Percentiles rank a stretch among this genome's conserved stretches.
phyloP scores from a whole-genome alignment of 208 protist genomes.

The Polymyxa betae region DNA sequence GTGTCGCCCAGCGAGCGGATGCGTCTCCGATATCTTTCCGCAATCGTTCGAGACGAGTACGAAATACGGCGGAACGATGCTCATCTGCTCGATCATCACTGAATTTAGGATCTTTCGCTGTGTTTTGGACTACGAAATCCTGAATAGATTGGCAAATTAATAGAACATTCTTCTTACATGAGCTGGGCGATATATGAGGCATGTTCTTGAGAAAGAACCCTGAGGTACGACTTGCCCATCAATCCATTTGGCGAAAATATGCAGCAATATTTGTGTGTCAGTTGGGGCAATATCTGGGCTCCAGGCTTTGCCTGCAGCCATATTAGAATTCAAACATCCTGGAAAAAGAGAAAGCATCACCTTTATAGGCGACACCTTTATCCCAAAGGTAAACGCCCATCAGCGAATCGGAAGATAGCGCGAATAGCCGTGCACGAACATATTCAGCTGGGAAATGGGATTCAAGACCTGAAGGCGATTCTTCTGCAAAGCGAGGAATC shows the following conservation, averaged over 20 bases:
- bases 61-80: conserved; percentile 31
- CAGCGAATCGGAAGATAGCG: not conserved
- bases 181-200: not conserved
- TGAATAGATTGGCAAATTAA: not conserved
- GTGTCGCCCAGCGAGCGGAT: conserved; percentile 37
- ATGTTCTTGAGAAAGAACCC: not conserved
- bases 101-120: not conserved
- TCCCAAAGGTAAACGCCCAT: conserved; percentile 39
- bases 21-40: not conserved
- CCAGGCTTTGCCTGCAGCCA: not conserved
- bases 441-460: not conserved
- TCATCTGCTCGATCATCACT: conserved; percentile 10
- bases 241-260: not conserved
- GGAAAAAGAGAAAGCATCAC: not conserved
- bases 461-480: not conserved
- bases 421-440: not conserved
- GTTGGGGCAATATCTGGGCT: conserved; percentile 9
- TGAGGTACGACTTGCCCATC: not conserved
- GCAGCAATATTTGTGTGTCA: conserved; percentile 33
- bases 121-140: not conserved
- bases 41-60: not conserved
- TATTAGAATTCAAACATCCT: not conserved
- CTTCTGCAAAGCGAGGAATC: not conserved
- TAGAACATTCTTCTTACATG: not conserved
- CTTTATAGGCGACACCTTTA: not conserved